Conservation (phyloP, 2,329 filamentous ascomycete species). For the Fusarium nisikadoi region DNA sequence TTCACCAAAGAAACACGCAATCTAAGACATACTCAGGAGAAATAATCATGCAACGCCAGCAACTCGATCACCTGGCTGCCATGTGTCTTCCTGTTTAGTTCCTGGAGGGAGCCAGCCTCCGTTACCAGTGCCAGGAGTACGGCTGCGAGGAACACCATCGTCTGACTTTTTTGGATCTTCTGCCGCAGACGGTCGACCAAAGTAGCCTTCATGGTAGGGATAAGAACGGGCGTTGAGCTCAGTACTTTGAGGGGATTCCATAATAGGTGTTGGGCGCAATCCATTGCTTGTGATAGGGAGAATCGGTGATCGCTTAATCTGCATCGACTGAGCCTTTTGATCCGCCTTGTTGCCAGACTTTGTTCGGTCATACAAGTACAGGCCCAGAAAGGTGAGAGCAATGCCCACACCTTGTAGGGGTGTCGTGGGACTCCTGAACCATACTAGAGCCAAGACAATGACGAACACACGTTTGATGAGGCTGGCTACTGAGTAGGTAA, state of each 20-base stretch:
- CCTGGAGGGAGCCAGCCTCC: constrained; percentile 77
- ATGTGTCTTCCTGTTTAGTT: constrained; percentile 88
- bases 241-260: constrained; percentile 38
- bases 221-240: constrained; percentile 49
- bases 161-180: constrained; percentile 68
- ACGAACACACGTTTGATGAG: constrained; percentile 98
- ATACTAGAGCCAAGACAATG: constrained; percentile 92
- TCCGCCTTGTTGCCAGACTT: constrained; percentile 90
- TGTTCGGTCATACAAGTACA: constrained; percentile 96
- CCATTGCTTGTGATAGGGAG: constrained; percentile 70
- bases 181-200: constrained; percentile 47
- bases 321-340: constrained; percentile 74
- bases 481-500: constrained; percentile 96
- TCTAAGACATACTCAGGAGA: background rate
- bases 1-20: background rate
- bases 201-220: constrained; percentile 60
- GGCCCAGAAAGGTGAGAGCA: constrained; percentile 85
- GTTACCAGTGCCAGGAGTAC: constrained; percentile 53
- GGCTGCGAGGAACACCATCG: constrained; percentile 55
- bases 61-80: constrained; percentile 61
- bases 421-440: constrained; percentile 93
- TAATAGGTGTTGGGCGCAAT: constrained; percentile 33
- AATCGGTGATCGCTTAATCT: constrained; percentile 58
- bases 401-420: constrained; percentile 86
- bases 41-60: constrained; percentile 38